Evolutionary conservation across 2,329 filamentous ascomycete species (phyloP).

Genomic region (Penicillium sp.): DNA sequence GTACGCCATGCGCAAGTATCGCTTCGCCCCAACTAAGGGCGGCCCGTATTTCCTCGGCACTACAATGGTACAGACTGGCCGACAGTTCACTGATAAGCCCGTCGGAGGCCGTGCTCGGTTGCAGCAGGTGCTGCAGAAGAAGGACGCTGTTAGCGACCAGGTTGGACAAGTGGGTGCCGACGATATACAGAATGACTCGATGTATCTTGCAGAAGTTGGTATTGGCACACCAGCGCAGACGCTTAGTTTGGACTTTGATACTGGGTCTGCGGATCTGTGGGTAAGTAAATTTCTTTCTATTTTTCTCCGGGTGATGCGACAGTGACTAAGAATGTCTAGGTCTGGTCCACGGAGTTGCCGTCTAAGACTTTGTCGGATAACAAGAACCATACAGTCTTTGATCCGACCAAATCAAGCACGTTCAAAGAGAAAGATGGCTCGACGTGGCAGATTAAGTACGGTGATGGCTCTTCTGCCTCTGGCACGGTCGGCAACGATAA

Average conservation of each 20-base stretch:
- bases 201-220: conserved; percentile 63
- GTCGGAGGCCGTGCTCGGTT: conserved; percentile 52
- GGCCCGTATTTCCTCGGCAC: conserved; percentile 61
- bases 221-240: conserved; percentile 67
- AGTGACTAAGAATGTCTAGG: conserved; percentile 36
- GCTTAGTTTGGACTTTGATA: conserved; percentile 66
- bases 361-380: conserved; percentile 35
- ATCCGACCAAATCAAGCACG: conserved; percentile 61
- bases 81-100: conserved; percentile 47
- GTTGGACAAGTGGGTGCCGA: conserved; percentile 57
- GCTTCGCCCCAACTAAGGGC: conserved; percentile 61
- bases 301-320: not conserved
- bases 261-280: conserved; percentile 70
- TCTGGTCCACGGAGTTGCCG: conserved; percentile 56
- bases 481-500: conserved; percentile 65
- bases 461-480: conserved; percentile 66
- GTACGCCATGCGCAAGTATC: conserved; percentile 60
- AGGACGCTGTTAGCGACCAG: conserved; percentile 34
- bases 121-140: conserved; percentile 53
- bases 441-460: conserved; percentile 67
- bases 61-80: conserved; percentile 51
- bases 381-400: conserved; percentile 56
- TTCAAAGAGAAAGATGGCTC: conserved; percentile 52
- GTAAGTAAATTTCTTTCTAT: conserved; percentile 39
- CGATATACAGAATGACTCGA: conserved; percentile 66